Base-by-base conservation (phyloP, 805 yeast species). In the Candida suzukii region DNA sequence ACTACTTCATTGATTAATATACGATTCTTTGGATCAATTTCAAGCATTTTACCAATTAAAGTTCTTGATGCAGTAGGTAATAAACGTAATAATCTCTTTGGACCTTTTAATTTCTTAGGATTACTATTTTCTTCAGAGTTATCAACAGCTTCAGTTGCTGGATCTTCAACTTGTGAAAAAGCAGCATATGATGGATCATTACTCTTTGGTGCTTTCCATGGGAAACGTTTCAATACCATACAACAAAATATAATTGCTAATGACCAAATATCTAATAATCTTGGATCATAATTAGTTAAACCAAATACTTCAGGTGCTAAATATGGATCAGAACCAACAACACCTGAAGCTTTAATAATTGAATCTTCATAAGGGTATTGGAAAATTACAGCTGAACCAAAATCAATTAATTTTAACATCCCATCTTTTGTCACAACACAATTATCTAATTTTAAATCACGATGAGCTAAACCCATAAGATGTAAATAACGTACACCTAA, bases 251-350 rank as follows among this genome's bases (percentile, higher is more conserved):
- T 87, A 24, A 91, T 86, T 0, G 95, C 98, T 40, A 87, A 68
- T 1, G 96, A 86, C 99, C 99, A 91, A 19, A 90, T 76, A 58
- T 91, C 99, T 2, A 81, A 87, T 6, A 83, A 80, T 39, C 93
- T 75, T 17, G 97, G 93, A 59, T 91, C 96, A 60, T 91, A 91
- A 35, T 58, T 51, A 7, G 61, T 46, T 43, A 52, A 42, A 18
- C 64, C 56, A 42, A 91, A 71, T 34, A 91, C 90, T 60, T 91
- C 99, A 0, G 98, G 98, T 0, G 97, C 93, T 46, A 91, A 66
- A 56, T 91, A 91, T 2, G 99, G 98, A 61, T 91, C 99, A 2
- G 95, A 84, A 14, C 99, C 99, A 12, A 91, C 95, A 19, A 91
- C 75, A 14, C 98, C 98, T 33, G 75, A 71, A 0, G 96, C 88